Evolutionary conservation across 176 grass and related monocot genomes (phyloP).

Genomic region (Raddia distichophylla): DNA sequence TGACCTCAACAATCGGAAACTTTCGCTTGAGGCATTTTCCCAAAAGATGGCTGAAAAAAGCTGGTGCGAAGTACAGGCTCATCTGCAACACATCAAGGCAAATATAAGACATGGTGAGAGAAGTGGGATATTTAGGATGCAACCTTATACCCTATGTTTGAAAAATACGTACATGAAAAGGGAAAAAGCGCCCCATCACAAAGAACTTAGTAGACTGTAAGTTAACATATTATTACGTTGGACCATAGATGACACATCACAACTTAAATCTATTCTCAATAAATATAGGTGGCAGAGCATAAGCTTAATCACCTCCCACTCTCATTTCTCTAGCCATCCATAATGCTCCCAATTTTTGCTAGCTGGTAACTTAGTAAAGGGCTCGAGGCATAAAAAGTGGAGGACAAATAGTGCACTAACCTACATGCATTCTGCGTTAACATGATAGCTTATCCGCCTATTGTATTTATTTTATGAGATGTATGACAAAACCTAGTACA

Average conservation of each 20-base stretch:
- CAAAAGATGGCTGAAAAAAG: conserved; percentile 88
- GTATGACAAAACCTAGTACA: not conserved
- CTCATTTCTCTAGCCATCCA: not conserved
- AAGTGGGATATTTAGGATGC: not conserved
- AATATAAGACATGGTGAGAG: conserved; percentile 9
- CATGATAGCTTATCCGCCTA: not conserved
- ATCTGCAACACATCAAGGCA: conserved; percentile 62
- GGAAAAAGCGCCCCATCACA: not conserved
- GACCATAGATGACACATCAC: conserved; percentile 1
- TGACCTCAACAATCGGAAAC: conserved; percentile 65
- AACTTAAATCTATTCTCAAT: conserved; percentile 27
- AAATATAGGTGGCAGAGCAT: not conserved
- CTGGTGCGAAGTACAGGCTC: conserved; percentile 94
- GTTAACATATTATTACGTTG: not conserved
- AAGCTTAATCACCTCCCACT: not conserved
- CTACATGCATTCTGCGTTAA: not conserved
- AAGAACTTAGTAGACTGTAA: conserved; percentile 9
- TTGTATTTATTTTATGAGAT: conserved; percentile 16
- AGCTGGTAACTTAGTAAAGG: not conserved
- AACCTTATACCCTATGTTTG: not conserved
- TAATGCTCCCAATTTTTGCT: conserved; percentile 11
- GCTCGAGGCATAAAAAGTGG: not conserved
- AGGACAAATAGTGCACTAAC: conserved; percentile 5
- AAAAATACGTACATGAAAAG: not conserved
- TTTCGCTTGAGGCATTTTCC: conserved; percentile 80